A percentile compares a stretch with the other conserved stretches of the same genome.
Evolutionary conservation across 2,329 filamentous ascomycete species (phyloP).

Genomic region (Colletotrichum melonis): DNA sequence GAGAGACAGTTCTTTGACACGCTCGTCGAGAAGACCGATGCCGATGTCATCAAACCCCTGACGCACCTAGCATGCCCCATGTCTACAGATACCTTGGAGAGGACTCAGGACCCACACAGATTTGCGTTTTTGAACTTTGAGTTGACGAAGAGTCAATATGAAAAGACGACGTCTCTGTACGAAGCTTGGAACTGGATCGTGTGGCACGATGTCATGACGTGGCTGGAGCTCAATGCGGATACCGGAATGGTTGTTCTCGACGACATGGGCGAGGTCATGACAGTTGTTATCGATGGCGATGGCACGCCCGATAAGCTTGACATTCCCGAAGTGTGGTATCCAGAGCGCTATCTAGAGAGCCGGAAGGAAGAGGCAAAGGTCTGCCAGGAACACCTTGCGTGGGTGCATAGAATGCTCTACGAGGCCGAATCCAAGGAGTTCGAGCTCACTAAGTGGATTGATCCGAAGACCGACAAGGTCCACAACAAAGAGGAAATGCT

Average conservation of each 20-base stretch:
- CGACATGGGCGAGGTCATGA: conserved; percentile 62
- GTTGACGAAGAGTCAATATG: conserved; percentile 49
- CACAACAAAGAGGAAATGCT: conserved; percentile 46
- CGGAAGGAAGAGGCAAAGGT: conserved; percentile 58
- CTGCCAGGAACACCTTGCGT: conserved; percentile 52
- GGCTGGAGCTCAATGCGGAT: conserved; percentile 47
- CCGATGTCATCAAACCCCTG: conserved; percentile 44
- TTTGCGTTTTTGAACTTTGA: conserved; percentile 58
- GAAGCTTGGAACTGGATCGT: conserved; percentile 61
- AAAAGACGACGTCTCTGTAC: conserved; percentile 55
- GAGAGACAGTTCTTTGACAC: conserved; percentile 59
- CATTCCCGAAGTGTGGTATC: conserved; percentile 63
- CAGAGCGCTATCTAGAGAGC: conserved; percentile 62
- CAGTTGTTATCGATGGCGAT: conserved; percentile 56
- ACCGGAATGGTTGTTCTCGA: conserved; percentile 56
- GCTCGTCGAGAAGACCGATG: conserved; percentile 41
- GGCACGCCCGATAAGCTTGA: conserved; percentile 58
- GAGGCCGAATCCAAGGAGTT: conserved; percentile 33
- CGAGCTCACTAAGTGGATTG: conserved; percentile 38
- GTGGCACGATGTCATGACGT: conserved; percentile 56
- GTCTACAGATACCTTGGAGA: conserved; percentile 43
- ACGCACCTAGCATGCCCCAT: conserved; percentile 43
- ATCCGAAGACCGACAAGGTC: conserved; percentile 33
- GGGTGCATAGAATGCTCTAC: conserved; percentile 39
- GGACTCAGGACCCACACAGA: conserved; percentile 44